These are phyloP conservation scores for Daldinia childiae DNA, from an alignment of 495 filamentous ascomycete genomes.

Conservation along the genomic window DNA sequence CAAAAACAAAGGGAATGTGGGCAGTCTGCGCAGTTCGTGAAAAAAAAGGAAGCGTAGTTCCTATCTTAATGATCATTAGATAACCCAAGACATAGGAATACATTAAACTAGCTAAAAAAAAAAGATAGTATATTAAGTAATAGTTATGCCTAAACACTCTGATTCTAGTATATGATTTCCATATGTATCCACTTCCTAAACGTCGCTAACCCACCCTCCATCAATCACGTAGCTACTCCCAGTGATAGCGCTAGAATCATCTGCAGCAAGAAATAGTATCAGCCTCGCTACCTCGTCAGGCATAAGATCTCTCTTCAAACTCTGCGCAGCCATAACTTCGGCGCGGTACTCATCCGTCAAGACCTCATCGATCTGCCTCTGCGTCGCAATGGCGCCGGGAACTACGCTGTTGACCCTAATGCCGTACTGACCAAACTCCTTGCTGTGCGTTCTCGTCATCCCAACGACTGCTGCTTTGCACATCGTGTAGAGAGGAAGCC, in stretches of 20 bases:
- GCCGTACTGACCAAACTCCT: slow-evolving; percentile 60
- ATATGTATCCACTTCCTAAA: not conserved
- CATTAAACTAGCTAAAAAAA: too few relatives aligned
- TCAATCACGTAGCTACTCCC: slow-evolving; percentile 48
- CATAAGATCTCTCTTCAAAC: slow-evolving; percentile 53
- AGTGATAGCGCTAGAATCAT: slow-evolving; percentile 48
- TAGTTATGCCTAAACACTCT: too few relatives aligned
- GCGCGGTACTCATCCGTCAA: slow-evolving; percentile 55
- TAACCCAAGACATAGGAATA: too few relatives aligned
- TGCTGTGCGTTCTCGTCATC: slow-evolving; percentile 64
- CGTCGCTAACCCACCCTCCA: slow-evolving; percentile 47
- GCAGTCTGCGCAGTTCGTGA: not conserved
- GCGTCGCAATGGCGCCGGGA: slow-evolving; percentile 53
- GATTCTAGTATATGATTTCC: too few relatives aligned
- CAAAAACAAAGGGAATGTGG: not conserved
- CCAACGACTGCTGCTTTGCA: slow-evolving; percentile 68
- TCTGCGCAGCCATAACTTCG: slow-evolving; percentile 52
- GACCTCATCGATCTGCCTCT: slow-evolving; percentile 56
- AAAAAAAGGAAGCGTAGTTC: not conserved
- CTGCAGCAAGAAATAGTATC: slow-evolving; percentile 46
- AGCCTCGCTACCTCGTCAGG: slow-evolving; percentile 51
- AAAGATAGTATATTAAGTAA: too few relatives aligned
- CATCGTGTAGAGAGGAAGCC: slow-evolving; percentile 60
- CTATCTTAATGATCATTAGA: too few relatives aligned
- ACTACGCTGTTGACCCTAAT: slow-evolving; percentile 68